Evolutionary conservation across 768 basidiomycete species (phyloP).

Genomic region (Trametes gibbosa): DNA sequence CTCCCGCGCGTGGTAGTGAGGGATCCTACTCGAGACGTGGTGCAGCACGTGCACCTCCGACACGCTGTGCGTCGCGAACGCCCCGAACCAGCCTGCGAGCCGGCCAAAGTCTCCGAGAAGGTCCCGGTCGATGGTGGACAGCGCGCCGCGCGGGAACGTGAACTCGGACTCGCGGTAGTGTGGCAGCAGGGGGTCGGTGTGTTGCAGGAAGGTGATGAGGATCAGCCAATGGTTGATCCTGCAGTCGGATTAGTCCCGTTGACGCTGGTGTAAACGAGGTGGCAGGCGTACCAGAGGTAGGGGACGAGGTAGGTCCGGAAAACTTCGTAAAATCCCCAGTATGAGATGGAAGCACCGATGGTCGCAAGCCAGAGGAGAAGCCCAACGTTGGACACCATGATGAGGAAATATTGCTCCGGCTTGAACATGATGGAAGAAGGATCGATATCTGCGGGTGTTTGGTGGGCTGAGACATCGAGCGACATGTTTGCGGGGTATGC

Average conservation of each 20-base stretch:
- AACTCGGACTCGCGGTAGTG: slow-evolving; percentile 89
- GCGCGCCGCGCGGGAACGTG: slow-evolving; percentile 91
- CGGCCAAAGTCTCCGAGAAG: slow-evolving; percentile 76
- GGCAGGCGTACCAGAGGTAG: slow-evolving; percentile 68
- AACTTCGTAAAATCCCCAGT: slow-evolving; percentile 66
- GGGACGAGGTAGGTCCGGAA: slow-evolving; percentile 80
- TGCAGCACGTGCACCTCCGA: slow-evolving; percentile 93
- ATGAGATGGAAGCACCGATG: slow-evolving; percentile 51
- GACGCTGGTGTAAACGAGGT: no score
- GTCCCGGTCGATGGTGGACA: slow-evolving; percentile 84
- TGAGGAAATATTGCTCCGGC: slow-evolving; percentile 68
- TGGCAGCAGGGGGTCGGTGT: slow-evolving; percentile 94
- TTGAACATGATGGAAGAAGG: slow-evolving; percentile 78
- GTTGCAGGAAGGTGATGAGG: slow-evolving; percentile 94
- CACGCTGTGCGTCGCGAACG: slow-evolving; percentile 84
- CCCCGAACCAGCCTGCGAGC: slow-evolving; percentile 83
- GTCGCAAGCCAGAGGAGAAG: slow-evolving; percentile 67
- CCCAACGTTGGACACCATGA: slow-evolving; percentile 81
- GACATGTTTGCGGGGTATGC: background rate
- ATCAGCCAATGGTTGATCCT: slow-evolving; percentile 94
- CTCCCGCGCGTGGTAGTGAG: slow-evolving; percentile 96
- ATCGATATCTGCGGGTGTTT: slow-evolving; percentile 56
- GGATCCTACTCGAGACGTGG: slow-evolving; percentile 93
- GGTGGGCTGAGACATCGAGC: background rate
- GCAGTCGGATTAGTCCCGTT: background rate